These are phyloP conservation scores for Lobulomyces angularis DNA, from an alignment of 192 early-diverging fungal genomes.

Conservation along the genomic window DNA sequence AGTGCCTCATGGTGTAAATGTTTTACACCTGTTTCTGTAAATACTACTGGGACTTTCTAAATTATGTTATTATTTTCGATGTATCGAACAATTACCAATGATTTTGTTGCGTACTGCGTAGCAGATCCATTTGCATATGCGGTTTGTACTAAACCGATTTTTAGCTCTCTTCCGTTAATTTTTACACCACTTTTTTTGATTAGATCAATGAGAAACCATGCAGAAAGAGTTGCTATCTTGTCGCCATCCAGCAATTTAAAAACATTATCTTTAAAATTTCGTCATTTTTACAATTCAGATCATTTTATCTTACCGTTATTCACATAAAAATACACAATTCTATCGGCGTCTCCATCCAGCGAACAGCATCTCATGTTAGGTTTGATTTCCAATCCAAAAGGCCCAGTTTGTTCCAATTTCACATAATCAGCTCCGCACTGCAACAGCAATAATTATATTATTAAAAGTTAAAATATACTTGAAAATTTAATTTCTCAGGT, in stretches of 20 bases:
- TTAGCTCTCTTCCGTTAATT: slow-evolving; percentile 29
- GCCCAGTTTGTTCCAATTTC: slow-evolving; percentile 75
- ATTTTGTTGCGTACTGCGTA: slow-evolving; percentile 79
- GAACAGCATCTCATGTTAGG: slow-evolving; percentile 71
- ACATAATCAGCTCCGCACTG: slow-evolving; percentile 96
- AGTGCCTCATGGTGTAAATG: slow-evolving; percentile 97
- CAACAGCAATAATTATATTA: slow-evolving; percentile 2
- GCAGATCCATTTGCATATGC: slow-evolving; percentile 98
- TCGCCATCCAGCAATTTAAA: slow-evolving; percentile 97
- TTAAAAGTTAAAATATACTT: slow-evolving; percentile 33
- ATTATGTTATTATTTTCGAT: neutral
- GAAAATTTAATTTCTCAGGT: slow-evolving; percentile 69
- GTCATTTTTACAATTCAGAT: neutral
- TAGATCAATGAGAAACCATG: slow-evolving; percentile 84
- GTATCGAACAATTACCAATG: slow-evolving; percentile 47
- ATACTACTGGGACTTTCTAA: slow-evolving; percentile 84
- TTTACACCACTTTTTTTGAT: slow-evolving; percentile 67
- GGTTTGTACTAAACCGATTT: slow-evolving; percentile 96
- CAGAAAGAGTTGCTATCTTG: slow-evolving; percentile 92
- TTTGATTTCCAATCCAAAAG: slow-evolving; percentile 50
- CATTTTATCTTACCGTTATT: slow-evolving; percentile 55
- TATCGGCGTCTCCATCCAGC: slow-evolving; percentile 97
- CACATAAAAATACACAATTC: slow-evolving; percentile 89
- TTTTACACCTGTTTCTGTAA: slow-evolving; percentile 96
- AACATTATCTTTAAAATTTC: slow-evolving; percentile 29